phyloP scores from a whole-genome alignment of 1,284 basidiomycete species.

The Hemileia vastatrix region DNA sequence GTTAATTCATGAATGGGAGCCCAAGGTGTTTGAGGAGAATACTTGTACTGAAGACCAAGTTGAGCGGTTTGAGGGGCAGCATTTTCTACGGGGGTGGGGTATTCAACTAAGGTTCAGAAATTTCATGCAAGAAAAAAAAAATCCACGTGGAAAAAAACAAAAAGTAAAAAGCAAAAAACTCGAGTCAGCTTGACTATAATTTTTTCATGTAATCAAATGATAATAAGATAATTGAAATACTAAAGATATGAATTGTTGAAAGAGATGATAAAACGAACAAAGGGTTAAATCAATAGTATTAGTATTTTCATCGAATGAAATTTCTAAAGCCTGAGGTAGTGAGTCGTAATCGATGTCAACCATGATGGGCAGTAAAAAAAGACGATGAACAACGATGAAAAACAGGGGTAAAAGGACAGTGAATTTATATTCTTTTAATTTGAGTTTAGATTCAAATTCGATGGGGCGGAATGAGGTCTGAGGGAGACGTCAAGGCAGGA shows the following conservation, averaged over 20 bases:
- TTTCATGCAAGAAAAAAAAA: slow-evolving; percentile 52
- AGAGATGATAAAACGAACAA: too few species aligned
- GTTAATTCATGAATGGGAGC: slow-evolving; percentile 88
- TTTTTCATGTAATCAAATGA: too few species aligned
- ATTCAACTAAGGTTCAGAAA: neutral
- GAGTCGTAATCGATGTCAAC: slow-evolving; percentile 14
- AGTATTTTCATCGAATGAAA: slow-evolving; percentile 7
- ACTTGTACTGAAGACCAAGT: slow-evolving; percentile 69
- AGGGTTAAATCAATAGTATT: slow-evolving; percentile 20
- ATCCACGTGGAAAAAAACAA: neutral
- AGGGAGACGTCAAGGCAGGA: too few species aligned
- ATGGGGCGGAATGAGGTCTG: too few species aligned
- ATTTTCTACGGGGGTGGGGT: neutral
- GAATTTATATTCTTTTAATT: too few species aligned
- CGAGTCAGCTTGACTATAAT: too few species aligned
- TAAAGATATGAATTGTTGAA: too few species aligned
- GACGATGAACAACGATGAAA: too few species aligned
- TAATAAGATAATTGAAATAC: too few species aligned
- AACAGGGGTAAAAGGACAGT: too few species aligned
- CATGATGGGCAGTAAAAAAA: neutral
- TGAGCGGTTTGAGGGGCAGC: slow-evolving; percentile 55
- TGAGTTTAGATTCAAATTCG: too few species aligned
- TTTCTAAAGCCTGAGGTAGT: slow-evolving; percentile 16
- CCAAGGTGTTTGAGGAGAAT: slow-evolving; percentile 77
- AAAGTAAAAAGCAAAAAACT: slow-evolving; percentile 14